These are phyloP conservation scores for Cercospora citrullina DNA, from an alignment of 2,329 filamentous ascomycete genomes.

Conservation along the genomic window DNA sequence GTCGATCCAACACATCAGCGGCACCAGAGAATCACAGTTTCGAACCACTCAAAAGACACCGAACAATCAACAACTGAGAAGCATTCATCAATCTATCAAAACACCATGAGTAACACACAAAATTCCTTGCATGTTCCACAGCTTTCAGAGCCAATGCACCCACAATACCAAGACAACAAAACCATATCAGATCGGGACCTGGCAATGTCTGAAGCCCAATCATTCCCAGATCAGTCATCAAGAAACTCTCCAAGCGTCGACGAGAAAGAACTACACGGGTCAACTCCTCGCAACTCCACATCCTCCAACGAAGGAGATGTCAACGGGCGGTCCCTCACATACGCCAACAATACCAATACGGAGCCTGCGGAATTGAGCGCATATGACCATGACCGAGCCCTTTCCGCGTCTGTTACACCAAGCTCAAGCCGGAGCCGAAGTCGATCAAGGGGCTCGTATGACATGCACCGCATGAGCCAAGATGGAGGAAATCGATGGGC, in stretches of 20 bases:
- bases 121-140: background rate
- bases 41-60: background rate
- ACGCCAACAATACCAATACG: background rate
- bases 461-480: conserved; percentile 7
- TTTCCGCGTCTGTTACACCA: background rate
- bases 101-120: conserved; percentile 4
- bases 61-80: background rate
- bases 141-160: conserved; percentile 6
- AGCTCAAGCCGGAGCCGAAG: conserved; percentile 7
- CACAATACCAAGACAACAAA: background rate
- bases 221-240: conserved; percentile 8
- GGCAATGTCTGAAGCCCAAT: background rate
- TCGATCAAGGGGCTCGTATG: conserved; percentile 7
- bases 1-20: background rate
- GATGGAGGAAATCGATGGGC: conserved; percentile 4
- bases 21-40: background rate
- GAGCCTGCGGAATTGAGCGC: conserved; percentile 5
- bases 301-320: background rate
- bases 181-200: background rate
- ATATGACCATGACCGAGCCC: background rate
- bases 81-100: background rate
- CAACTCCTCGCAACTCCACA: background rate
- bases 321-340: background rate
- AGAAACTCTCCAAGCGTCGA: background rate
- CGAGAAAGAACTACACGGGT: background rate